These are phyloP conservation scores for Ophiocordyceps camponoti-saundersi DNA, from an alignment of 2,329 filamentous ascomycete species.

Conservation along the genomic window DNA sequence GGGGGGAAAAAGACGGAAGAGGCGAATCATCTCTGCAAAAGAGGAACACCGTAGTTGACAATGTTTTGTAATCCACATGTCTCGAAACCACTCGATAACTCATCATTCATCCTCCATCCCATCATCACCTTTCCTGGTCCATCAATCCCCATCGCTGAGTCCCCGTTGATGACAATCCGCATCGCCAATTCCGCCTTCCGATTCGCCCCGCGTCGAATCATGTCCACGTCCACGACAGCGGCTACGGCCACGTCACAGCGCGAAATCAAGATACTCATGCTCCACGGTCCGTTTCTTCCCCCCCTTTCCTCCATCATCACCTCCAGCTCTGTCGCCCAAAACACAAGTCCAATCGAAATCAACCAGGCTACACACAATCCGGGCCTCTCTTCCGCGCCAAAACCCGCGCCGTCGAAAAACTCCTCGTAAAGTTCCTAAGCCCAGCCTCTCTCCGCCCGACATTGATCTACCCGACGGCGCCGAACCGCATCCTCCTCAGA, in stretches of 20 bases:
- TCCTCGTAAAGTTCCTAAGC: slow-evolving; percentile 55
- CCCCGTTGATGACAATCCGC: background rate
- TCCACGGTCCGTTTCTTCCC: slow-evolving; percentile 39
- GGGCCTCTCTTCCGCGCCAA: slow-evolving; percentile 74
- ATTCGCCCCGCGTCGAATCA: slow-evolving; percentile 7
- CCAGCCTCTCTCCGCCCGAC: slow-evolving; percentile 34
- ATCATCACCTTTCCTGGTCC: background rate
- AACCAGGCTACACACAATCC: slow-evolving; percentile 71
- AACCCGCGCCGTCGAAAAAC: slow-evolving; percentile 72
- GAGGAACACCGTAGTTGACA: background rate
- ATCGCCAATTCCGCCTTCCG: no score
- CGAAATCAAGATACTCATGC: slow-evolving; percentile 55
- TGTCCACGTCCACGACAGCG: slow-evolving; percentile 6
- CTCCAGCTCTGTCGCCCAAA: no score
- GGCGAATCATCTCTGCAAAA: background rate
- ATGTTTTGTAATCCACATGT: no score
- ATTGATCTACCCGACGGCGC: slow-evolving; percentile 54
- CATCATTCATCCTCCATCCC: no score
- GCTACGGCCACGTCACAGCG: slow-evolving; percentile 20
- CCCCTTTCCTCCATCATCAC: background rate
- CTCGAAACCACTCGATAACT: no score
- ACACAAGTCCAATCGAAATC: background rate
- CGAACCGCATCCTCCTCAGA: slow-evolving; percentile 40
- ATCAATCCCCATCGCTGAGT: no score
- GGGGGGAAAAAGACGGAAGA: background rate